These are phyloP conservation scores for Taphrina confusa DNA, from an alignment of 1,139 yeast species.

Conservation along the genomic window DNA sequence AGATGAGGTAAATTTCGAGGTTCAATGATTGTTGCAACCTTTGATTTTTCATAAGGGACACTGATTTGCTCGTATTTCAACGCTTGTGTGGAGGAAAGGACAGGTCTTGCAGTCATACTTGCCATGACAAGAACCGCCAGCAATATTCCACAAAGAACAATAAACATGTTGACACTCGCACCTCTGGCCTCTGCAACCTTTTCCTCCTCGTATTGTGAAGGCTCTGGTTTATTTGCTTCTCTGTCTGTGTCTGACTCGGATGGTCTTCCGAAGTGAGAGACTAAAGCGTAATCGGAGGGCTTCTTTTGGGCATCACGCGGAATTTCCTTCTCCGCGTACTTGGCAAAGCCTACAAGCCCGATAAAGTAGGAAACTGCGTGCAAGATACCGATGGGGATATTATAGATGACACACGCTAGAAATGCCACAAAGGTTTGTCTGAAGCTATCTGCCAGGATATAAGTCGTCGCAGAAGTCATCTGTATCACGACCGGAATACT, in stretches of 20 bases:
- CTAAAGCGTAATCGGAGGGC: slow-evolving; percentile 1
- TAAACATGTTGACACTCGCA: slow-evolving; percentile 16
- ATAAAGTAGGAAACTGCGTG: slow-evolving; percentile 19
- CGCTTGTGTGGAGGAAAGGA: slow-evolving; percentile 11
- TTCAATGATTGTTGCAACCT: slow-evolving; percentile 27
- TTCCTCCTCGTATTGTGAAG: background rate
- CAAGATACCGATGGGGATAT: slow-evolving; percentile 15
- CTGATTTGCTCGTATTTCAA: slow-evolving; percentile 1
- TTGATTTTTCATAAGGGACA: slow-evolving; percentile 21
- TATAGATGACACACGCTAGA: slow-evolving; percentile 24
- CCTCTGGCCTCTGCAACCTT: background rate
- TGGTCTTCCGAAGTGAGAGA: background rate
- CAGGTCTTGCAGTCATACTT: slow-evolving; percentile 27
- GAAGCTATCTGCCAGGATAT: slow-evolving; percentile 17
- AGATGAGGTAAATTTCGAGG: slow-evolving; percentile 23
- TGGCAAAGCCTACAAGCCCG: slow-evolving; percentile 24
- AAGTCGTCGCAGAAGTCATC: slow-evolving; percentile 26
- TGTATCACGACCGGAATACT: slow-evolving; percentile 9
- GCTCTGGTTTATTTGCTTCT: background rate
- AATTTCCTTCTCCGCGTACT: slow-evolving; percentile 20
- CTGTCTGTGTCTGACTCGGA: background rate
- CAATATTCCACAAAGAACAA: slow-evolving; percentile 15
- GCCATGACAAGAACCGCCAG: slow-evolving; percentile 29
- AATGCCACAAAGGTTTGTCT: slow-evolving; percentile 12
- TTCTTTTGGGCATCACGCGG: background rate